Evolutionary conservation across 768 basidiomycete species (phyloP), one percentile per base, ranked within the genome.

Genomic region (Jaapia argillacea): DNA sequence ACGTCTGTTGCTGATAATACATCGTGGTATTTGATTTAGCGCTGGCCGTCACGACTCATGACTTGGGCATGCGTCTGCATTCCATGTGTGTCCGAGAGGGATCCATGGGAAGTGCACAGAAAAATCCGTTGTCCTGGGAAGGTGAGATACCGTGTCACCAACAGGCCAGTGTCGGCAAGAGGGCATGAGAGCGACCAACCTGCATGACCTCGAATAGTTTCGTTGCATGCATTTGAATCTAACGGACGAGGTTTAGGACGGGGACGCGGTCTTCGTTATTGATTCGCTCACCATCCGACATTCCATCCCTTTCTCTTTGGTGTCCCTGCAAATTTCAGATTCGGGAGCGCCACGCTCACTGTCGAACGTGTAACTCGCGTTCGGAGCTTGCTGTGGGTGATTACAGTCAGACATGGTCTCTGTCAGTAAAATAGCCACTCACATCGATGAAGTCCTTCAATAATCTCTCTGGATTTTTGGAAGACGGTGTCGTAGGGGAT

Each of bases 191-290:
- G 41, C n/a, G 26, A 35, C 61, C 45, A 25, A 77, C 79, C 74
- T 85, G 83, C 82, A 88, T 86, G 31, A 79, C 73, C 54, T 72
- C 64, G 53, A 86, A 83, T 42, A 84, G 51, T 46, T 68, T 61
- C 48, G 70, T 82, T 7, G 79, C 72, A 43, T 75, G 67, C 78
- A 81, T 75, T 58, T 70, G 68, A 48, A 79, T 54, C 80, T 85
- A 45, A 25, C 13, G 40, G 13, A 40, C 7, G 44, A 14, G 38
- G 18, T 35, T 41, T 24, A 38, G 12, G n/a, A 20, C 10, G 36
- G 39, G n/a, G 10, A 38, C 20, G 21, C 41, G 41, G 12, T 16
- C 6, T 38, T 7, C 21, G 7, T 22, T 14, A 36, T 40, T 10
- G 25, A 43, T 18, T 23, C 6, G 43, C 6, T 46, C 50, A 81